These are phyloP conservation scores for Pleurotus eryngii DNA, from an alignment of 768 basidiomycete species.

Conservation along the genomic window DNA sequence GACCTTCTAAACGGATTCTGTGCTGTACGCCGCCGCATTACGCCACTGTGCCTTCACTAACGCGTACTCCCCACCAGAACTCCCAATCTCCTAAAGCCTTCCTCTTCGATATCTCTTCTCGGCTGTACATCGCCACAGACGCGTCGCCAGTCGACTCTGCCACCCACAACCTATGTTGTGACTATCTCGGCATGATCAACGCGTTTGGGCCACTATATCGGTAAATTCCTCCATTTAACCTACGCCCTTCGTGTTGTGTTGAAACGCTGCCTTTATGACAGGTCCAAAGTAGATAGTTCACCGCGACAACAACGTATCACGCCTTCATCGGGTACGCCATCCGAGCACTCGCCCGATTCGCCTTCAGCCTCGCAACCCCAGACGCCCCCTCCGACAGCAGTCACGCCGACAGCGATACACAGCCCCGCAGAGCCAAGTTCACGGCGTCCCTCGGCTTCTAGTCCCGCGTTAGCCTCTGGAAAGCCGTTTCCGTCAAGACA, in stretches of 20 bases:
- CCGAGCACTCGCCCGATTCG: conserved; percentile 8
- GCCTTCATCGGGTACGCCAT: conserved; percentile 15
- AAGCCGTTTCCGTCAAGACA: neutral
- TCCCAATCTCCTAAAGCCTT: conserved; percentile 93
- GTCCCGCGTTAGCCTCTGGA: neutral
- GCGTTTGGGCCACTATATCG: conserved; percentile 85
- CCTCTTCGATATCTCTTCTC: conserved; percentile 81
- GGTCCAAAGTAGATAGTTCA: conserved; percentile 28
- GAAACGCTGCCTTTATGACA: conserved; percentile 9
- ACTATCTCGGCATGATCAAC: conserved; percentile 85
- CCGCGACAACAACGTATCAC: conserved; percentile 14
- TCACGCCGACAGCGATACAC: conserved; percentile 19
- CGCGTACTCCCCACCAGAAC: conserved; percentile 47
- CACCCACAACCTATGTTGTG: conserved; percentile 86
- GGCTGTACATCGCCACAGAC: conserved; percentile 92
- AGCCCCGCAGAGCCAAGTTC: conserved; percentile 18
- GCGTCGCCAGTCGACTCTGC: conserved; percentile 86
- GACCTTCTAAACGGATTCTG: conserved; percentile 85
- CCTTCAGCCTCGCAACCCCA: conserved; percentile 15
- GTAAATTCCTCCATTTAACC: conserved; percentile 34
- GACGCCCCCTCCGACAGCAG: conserved; percentile 23
- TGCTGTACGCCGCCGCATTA: conserved; percentile 41
- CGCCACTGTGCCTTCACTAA: neutral
- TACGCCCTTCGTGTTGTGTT: neutral
- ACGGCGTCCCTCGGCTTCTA: conserved; percentile 2